Evolutionary conservation across 768 basidiomycete genomes (phyloP).

Genomic region (Leucosporidium scottii): DNA sequence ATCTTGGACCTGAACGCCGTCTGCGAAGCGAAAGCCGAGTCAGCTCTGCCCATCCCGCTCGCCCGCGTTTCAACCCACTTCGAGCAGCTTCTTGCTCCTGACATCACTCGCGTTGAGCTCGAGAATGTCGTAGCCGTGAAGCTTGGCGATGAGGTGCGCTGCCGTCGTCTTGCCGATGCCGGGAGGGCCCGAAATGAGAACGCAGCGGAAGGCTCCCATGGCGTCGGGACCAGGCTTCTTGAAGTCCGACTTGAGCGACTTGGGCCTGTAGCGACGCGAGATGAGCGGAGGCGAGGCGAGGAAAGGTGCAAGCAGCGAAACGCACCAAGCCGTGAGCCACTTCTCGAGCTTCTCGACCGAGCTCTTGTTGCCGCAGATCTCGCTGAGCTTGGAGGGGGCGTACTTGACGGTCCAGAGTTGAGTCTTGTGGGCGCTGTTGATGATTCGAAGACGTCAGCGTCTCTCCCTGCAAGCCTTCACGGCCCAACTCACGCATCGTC

Average conservation of each 20-base stretch:
- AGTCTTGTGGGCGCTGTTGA: constrained; percentile 26
- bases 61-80: constrained; percentile 50
- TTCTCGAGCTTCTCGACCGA: constrained; percentile 77
- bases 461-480: not conserved
- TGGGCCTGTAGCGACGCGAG: constrained; percentile 53
- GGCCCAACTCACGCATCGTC: constrained; percentile 28
- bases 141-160: constrained; percentile 82
- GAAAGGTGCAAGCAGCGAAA: constrained; percentile 6
- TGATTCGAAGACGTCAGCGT: constrained; percentile 8
- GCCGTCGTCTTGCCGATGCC: constrained; percentile 97
- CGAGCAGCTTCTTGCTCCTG: constrained; percentile 91
- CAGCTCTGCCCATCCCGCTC: not conserved
- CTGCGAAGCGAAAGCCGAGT: constrained; percentile 2
- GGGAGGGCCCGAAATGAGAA: constrained; percentile 86
- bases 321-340: constrained; percentile 85
- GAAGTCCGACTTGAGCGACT: constrained; percentile 65
- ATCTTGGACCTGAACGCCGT: constrained; percentile 55
- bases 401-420: constrained; percentile 96
- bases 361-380: constrained; percentile 92
- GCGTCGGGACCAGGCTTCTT: constrained; percentile 90
- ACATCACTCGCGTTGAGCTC: constrained; percentile 95
- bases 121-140: constrained; percentile 85
- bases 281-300: not conserved
- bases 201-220: constrained; percentile 76
- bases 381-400: constrained; percentile 76